Evolutionary conservation across 2,329 filamentous ascomycete species (phyloP), one percentile per base, ranked within the genome.

Genomic region (Emmonsiellopsis sp.): DNA sequence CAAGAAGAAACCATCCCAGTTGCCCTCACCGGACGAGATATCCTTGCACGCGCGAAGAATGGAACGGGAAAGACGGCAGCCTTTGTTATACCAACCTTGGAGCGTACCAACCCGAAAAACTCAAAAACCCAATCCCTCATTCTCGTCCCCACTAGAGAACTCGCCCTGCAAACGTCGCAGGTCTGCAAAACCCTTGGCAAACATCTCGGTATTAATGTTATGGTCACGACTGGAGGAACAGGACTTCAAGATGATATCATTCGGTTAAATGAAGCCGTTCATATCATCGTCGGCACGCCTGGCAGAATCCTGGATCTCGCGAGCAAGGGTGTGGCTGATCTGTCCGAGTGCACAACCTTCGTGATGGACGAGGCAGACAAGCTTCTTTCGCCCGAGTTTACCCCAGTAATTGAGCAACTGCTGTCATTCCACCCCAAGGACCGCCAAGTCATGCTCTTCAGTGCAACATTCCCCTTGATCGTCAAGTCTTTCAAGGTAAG

Each of bases 311-410:
- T 97, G 58, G 93, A 98, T 76, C 77, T 98, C 62, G 92, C 93
- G 55, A 90, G 91, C 70, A 97, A 98, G 76, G 90, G 88, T 60
- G 91, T 98, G 56, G 93, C 93, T 58, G 93, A 98, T 72, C 81
- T 98, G 49, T 94, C 91, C 64, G 87, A 94, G 74, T 97, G 93
- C 69, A 86, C 90, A 63, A 97, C 94, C 67, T 98, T 98, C 69
- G 89, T 98, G 74, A 98, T 98, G 93, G 93, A 98, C 66, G 93
- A 98, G 72, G 93, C 93, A 53, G 93, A 98, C 74, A 98, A 98
- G 77, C 84, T 98, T 56, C 81, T 98, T 49, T 98, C 93, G 6
- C 83, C 88, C 55, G 93, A 98, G 69, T 98, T 98, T 68, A 98
- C 93, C 6, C 90, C 92, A 31, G 91, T 95, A 58, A 95, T 98